phyloP scores from a whole-genome alignment of 306 rosid species.

The Castanospermum australe region DNA sequence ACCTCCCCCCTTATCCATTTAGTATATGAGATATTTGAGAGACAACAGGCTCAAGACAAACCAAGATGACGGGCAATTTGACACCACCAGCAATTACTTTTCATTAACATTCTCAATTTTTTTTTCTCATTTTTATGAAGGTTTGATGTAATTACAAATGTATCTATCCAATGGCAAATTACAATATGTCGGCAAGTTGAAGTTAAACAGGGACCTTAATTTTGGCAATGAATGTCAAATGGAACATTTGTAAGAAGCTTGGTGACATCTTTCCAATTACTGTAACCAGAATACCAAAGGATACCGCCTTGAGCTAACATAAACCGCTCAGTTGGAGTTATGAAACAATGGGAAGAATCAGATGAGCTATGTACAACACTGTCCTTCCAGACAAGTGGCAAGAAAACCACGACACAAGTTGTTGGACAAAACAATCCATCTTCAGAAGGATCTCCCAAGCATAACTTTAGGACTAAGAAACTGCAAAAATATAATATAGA shows the following conservation, averaged over 20 bases:
- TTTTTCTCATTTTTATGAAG: conserved; percentile 14
- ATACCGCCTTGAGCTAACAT: conserved; percentile 36
- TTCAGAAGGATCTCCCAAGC: conserved; percentile 29
- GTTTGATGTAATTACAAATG: conserved; percentile 30
- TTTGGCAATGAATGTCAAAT: conserved; percentile 36
- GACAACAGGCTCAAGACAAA: background rate
- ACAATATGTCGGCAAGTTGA: conserved; percentile 28
- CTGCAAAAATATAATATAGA: conserved; percentile 36
- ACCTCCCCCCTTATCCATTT: background rate
- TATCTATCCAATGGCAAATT: conserved; percentile 24
- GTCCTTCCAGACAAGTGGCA: conserved; percentile 30
- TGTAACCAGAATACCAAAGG: conserved; percentile 29
- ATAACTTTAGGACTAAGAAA: conserved; percentile 17
- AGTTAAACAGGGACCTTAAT: conserved; percentile 26
- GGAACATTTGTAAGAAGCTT: conserved; percentile 20
- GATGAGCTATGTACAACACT: conserved; percentile 38
- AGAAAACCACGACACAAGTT: conserved; percentile 30
- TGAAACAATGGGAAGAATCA: conserved; percentile 40
- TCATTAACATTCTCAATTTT: background rate
- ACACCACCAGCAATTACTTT: conserved; percentile 1
- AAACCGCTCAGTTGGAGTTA: conserved; percentile 32
- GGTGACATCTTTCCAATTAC: conserved; percentile 29
- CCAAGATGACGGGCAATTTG: background rate
- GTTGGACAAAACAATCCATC: conserved; percentile 30
- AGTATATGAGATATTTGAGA: background rate